phyloP scores from a whole-genome alignment of 2,329 filamentous ascomycete species.

The Penicillium olsonii region DNA sequence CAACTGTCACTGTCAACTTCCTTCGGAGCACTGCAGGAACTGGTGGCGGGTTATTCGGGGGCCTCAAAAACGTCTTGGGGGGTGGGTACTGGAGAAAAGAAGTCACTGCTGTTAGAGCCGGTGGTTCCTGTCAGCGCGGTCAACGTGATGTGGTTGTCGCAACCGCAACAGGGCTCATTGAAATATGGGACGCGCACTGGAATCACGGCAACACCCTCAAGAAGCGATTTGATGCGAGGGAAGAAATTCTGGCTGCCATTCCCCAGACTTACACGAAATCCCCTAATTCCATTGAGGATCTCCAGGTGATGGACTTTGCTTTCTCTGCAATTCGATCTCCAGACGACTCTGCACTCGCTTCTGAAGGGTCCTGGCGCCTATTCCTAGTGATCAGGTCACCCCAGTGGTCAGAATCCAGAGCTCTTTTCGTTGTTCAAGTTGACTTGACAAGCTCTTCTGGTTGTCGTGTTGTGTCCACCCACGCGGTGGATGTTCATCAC shows the following conservation, averaged over 20 bases:
- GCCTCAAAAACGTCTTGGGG: conserved; percentile 74
- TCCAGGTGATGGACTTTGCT: conserved; percentile 79
- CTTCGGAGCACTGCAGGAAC: conserved; percentile 63
- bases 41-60: conserved; percentile 74
- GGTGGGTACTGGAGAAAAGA: conserved; percentile 72
- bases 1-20: conserved; percentile 75
- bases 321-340: conserved; percentile 47
- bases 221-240: conserved; percentile 69
- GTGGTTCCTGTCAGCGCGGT: conserved; percentile 69
- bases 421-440: conserved; percentile 76
- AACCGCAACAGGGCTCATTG: conserved; percentile 74
- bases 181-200: conserved; percentile 86
- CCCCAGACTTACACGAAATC: conserved; percentile 55
- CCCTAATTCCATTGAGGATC: conserved; percentile 55
- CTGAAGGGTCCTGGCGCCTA: conserved; percentile 53
- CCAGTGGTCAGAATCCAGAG: conserved; percentile 51
- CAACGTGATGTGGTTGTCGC: conserved; percentile 82
- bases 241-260: conserved; percentile 64
- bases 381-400: conserved; percentile 63
- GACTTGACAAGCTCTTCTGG: conserved; percentile 56
- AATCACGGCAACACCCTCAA: conserved; percentile 78
- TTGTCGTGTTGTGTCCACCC: conserved; percentile 63
- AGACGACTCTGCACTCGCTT: conserved; percentile 49
- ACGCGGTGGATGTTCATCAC: conserved; percentile 67
- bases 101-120: conserved; percentile 76